Evolutionary conservation across 2,329 filamentous ascomycete species (phyloP).

Genomic region (Botrytis paeoniae): DNA sequence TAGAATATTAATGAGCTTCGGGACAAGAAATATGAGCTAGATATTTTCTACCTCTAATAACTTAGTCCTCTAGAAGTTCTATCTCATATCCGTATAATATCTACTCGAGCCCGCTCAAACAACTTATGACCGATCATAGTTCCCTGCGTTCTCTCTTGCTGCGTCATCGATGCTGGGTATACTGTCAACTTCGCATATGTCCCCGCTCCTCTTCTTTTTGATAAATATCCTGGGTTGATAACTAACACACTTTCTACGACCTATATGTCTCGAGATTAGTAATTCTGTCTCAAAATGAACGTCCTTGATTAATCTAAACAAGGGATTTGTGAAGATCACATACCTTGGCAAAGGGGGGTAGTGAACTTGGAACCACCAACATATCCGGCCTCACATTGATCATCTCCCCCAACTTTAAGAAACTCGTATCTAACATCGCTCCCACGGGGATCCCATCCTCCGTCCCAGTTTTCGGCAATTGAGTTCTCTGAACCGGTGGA

Average conservation of each 20-base stretch:
- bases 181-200: conserved; percentile 81
- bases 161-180: conserved; percentile 58
- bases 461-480: conserved; percentile 62
- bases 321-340: conserved; percentile 28
- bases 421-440: conserved; percentile 76
- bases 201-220: conserved; percentile 79
- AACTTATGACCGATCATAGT: conserved; percentile 69
- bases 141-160: conserved; percentile 54
- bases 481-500: conserved; percentile 69
- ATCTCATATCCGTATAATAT: conserved; percentile 72
- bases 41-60: not conserved
- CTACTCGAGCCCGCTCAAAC: conserved; percentile 79
- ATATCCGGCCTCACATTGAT: conserved; percentile 82
- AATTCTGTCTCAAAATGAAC: not conserved
- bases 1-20: not conserved
- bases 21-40: not conserved
- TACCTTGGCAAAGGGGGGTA: conserved; percentile 88
- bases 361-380: conserved; percentile 73
- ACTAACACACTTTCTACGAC: conserved; percentile 86
- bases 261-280: conserved; percentile 44
- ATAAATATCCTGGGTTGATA: conserved; percentile 85
- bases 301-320: not conserved
- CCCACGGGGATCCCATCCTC: conserved; percentile 63
- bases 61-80: not conserved
- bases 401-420: conserved; percentile 88